These are phyloP conservation scores for Amborella trichopoda DNA, from an alignment of 164 flowering plant genomes.

Conservation along the genomic window DNA sequence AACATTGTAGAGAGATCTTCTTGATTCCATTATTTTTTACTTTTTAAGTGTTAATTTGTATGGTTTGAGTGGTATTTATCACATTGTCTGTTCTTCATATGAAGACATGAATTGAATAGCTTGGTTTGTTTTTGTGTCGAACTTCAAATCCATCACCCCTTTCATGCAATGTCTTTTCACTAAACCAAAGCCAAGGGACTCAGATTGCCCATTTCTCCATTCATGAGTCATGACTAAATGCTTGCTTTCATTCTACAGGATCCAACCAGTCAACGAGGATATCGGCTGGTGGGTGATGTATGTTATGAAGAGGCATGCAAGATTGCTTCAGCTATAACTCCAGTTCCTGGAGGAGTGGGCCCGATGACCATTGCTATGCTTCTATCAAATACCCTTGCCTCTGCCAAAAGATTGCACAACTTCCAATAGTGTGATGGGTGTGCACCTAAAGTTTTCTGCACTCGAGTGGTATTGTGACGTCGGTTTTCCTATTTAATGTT, in stretches of 20 bases:
- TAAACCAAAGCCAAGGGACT: not conserved
- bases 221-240: not conserved
- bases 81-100: no score
- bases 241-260: slow-evolving; percentile 32
- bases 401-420: slow-evolving; percentile 59
- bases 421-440: no score
- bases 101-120: no score
- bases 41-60: no score
- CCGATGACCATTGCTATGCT: slow-evolving; percentile 99
- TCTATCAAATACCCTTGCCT: slow-evolving; percentile 69
- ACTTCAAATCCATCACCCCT: not conserved
- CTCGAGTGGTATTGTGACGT: no score
- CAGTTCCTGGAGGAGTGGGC: slow-evolving; percentile 98
- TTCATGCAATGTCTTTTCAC: not conserved
- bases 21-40: no score
- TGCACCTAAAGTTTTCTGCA: no score
- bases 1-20: no score
- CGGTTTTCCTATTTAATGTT: no score
- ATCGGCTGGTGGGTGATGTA: slow-evolving; percentile 85
- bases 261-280: slow-evolving; percentile 56
- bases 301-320: slow-evolving; percentile 78
- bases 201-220: not conserved
- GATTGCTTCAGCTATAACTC: slow-evolving; percentile 89
- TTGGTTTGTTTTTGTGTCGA: not conserved
- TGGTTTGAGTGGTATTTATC: no score